Evolutionary conservation across 2,329 filamentous ascomycete genomes (phyloP).

Genomic region (Calonectria pteridis): DNA sequence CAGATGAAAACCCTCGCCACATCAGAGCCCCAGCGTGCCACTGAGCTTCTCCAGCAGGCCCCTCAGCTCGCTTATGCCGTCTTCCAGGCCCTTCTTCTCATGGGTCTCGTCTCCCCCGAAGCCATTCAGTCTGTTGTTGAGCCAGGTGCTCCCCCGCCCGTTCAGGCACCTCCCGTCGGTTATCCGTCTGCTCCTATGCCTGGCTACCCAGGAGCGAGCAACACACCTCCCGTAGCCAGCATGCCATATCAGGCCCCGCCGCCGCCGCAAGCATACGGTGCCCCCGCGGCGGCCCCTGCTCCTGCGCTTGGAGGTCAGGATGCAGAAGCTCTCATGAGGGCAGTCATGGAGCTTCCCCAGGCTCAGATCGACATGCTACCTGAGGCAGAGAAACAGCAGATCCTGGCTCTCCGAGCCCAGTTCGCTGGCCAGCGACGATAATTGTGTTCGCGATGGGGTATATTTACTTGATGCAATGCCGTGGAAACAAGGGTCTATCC

Average conservation of each 20-base stretch:
- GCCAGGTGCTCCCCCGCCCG: conserved; percentile 57
- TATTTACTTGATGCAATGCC: not conserved
- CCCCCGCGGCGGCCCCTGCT: conserved; percentile 48
- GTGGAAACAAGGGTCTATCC: not conserved
- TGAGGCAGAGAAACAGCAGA: conserved; percentile 80
- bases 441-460: conserved; percentile 31
- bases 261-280: conserved; percentile 54
- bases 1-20: conserved; percentile 95
- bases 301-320: conserved; percentile 57
- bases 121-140: conserved; percentile 87
- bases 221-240: conserved; percentile 61
- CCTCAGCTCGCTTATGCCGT: conserved; percentile 95
- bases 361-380: conserved; percentile 84
- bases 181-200: conserved; percentile 53
- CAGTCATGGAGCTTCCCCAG: conserved; percentile 84
- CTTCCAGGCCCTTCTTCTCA: conserved; percentile 92
- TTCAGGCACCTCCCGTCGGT: conserved; percentile 43
- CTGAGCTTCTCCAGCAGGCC: conserved; percentile 86
- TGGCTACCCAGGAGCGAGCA: conserved; percentile 55
- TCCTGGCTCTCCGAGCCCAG: conserved; percentile 80
- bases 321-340: conserved; percentile 80
- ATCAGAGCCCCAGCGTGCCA: conserved; percentile 84
- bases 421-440: conserved; percentile 60
- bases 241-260: conserved; percentile 62
- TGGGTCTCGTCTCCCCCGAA: conserved; percentile 90